Evolutionary conservation across 2,329 filamentous ascomycete genomes (phyloP).

Genomic region (Colletotrichum sp.): DNA sequence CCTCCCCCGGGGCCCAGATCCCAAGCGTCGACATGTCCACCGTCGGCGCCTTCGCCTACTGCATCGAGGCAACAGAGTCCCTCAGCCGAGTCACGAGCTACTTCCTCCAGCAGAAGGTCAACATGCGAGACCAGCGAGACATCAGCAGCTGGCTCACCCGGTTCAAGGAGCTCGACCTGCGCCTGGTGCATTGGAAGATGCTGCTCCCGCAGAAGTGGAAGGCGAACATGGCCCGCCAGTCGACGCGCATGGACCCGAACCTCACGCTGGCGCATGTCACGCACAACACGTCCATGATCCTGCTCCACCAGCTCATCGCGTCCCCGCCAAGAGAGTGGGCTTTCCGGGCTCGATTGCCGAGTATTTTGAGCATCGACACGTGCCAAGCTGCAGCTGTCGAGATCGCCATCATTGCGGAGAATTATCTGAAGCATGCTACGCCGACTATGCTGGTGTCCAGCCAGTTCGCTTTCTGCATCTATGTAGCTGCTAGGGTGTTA

Average conservation of each 20-base stretch:
- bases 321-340: constrained; percentile 41
- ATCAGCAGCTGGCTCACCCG: constrained; percentile 43
- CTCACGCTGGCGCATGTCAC: constrained; percentile 51
- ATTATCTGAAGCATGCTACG: constrained; percentile 41
- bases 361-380: constrained; percentile 45
- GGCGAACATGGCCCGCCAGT: constrained; percentile 32
- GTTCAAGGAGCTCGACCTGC: constrained; percentile 49
- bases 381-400: constrained; percentile 46
- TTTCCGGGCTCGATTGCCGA: constrained; percentile 39
- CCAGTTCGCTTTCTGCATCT: constrained; percentile 48
- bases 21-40: constrained; percentile 35
- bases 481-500: constrained; percentile 43
- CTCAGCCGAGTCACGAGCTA: constrained; percentile 44
- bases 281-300: constrained; percentile 51
- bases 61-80: constrained; percentile 47
- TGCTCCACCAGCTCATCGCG: constrained; percentile 50
- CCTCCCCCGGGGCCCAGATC: constrained; percentile 7
- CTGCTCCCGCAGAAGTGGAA: constrained; percentile 43
- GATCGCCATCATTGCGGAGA: constrained; percentile 44
- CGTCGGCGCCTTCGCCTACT: constrained; percentile 47
- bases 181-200: constrained; percentile 46
- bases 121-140: constrained; percentile 38
- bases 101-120: constrained; percentile 45
- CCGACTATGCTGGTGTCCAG: constrained; percentile 27
- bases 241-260: constrained; percentile 48